These are phyloP conservation scores for Porodaedalea pini DNA, from an alignment of 1,284 basidiomycete species.

Conservation along the genomic window DNA sequence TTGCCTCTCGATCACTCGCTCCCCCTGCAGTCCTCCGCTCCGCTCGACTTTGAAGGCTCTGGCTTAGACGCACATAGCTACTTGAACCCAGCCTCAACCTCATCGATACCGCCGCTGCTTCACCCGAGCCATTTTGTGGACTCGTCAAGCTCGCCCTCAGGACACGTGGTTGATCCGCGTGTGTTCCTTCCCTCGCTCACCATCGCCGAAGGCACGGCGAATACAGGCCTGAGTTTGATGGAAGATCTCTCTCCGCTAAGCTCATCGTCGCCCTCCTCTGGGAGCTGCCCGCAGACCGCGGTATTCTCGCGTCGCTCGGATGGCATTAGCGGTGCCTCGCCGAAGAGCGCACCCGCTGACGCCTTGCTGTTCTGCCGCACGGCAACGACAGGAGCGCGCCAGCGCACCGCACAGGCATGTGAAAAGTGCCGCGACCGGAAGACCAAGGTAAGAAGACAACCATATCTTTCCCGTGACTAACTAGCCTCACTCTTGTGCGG, in stretches of 20 bases:
- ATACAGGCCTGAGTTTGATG: background rate
- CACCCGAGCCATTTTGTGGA: background rate
- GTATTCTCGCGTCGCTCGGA: background rate
- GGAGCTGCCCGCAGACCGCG: background rate
- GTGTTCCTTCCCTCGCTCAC: background rate
- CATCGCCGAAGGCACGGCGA: background rate
- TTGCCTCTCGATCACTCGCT: background rate
- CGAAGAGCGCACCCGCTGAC: conserved; percentile 5
- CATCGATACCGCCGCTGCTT: background rate
- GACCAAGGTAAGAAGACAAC: conserved; percentile 43
- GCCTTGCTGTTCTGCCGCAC: conserved; percentile 23
- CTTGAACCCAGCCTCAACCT: background rate
- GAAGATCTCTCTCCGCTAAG: background rate
- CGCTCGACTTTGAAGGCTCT: background rate
- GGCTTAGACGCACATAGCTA: background rate
- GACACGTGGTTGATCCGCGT: background rate
- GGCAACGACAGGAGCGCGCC: conserved; percentile 33
- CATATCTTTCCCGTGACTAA: background rate
- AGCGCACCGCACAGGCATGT: conserved; percentile 53
- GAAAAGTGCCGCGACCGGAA: conserved; percentile 56
- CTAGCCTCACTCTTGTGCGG: background rate
- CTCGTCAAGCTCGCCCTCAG: background rate
- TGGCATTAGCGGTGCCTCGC: conserved; percentile 5
- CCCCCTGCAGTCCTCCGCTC: background rate
- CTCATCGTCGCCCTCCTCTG: background rate